These are phyloP conservation scores for Cercospora nicotianae DNA, from an alignment of 2,329 filamentous ascomycete genomes.

Conservation along the genomic window DNA sequence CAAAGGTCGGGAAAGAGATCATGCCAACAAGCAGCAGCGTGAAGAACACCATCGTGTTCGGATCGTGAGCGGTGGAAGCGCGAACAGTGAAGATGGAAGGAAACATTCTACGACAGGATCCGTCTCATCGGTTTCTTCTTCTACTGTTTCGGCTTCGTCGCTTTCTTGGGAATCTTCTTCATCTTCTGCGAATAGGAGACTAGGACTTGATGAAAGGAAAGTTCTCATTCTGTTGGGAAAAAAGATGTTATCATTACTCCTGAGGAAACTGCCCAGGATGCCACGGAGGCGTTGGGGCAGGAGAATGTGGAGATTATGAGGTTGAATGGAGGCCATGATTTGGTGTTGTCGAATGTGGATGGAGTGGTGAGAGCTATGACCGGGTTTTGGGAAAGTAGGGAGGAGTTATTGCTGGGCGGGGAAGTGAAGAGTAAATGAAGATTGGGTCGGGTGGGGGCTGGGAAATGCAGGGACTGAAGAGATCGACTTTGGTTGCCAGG, in stretches of 20 bases:
- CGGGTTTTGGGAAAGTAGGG: conserved; percentile 41
- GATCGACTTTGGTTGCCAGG: neutral
- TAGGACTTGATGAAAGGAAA: conserved; percentile 48
- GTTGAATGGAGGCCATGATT: conserved; percentile 67
- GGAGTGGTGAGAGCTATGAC: conserved; percentile 59
- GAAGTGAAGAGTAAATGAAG: neutral
- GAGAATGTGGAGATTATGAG: conserved; percentile 59
- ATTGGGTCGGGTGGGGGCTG: neutral
- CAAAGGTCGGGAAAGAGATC: conserved; percentile 24
- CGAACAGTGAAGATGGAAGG: neutral
- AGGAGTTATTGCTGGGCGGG: neutral
- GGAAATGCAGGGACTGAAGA: neutral
- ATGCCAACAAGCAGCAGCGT: neutral
- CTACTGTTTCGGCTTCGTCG: neutral
- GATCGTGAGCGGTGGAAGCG: conserved; percentile 33
- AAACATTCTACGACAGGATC: conserved; percentile 7
- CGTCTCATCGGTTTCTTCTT: neutral
- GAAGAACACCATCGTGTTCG: neutral
- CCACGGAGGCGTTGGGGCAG: conserved; percentile 56
- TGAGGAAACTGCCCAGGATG: conserved; percentile 65
- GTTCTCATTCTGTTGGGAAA: conserved; percentile 65
- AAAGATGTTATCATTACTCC: conserved; percentile 67
- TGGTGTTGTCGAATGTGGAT: conserved; percentile 62
- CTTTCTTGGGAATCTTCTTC: neutral
- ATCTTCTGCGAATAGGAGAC: conserved; percentile 26